A percentile compares a stretch with the other conserved stretches of the same genome.
These are phyloP conservation scores for Fusarium marasasianum DNA, from an alignment of 2,329 filamentous ascomycete species.

Conservation along the genomic window DNA sequence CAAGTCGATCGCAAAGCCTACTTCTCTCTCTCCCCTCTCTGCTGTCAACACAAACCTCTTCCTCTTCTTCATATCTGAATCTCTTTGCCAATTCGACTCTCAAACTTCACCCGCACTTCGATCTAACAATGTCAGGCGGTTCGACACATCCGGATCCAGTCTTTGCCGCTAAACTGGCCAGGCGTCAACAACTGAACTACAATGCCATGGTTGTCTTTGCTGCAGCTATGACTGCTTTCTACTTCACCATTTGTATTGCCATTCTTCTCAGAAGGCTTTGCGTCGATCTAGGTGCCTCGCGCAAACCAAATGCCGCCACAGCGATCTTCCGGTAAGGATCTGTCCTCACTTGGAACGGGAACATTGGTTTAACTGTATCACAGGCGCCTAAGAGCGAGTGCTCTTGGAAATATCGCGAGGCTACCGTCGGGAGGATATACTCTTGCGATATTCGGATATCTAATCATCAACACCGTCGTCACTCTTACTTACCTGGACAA, in stretches of 20 bases:
- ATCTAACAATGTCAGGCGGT: constrained; percentile 26
- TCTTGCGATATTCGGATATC: constrained; percentile 42
- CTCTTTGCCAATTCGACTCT: not conserved
- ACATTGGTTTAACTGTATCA: constrained; percentile 1
- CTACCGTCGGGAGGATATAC: constrained; percentile 49
- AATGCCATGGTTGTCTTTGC: constrained; percentile 40
- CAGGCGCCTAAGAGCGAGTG: constrained; percentile 43
- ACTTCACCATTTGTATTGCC: constrained; percentile 12
- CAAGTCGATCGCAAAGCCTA: constrained; percentile 18
- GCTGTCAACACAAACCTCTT: not conserved
- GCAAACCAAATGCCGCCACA: constrained; percentile 10
- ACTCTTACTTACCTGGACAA: constrained; percentile 49
- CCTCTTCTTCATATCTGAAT: not conserved
- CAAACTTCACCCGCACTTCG: not conserved
- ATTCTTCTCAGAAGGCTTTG: constrained; percentile 25
- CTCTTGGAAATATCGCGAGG: constrained; percentile 39
- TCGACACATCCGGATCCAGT: constrained; percentile 22
- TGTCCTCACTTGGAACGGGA: not conserved
- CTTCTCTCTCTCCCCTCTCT: not conserved
- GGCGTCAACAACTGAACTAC: constrained; percentile 39
- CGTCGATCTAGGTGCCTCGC: constrained; percentile 12
- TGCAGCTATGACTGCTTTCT: constrained; percentile 24
- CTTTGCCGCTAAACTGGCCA: constrained; percentile 36
- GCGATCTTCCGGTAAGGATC: constrained; percentile 29
- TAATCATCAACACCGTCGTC: constrained; percentile 48